A percentile compares a stretch with the other conserved stretches of the same genome.
Evolutionary conservation across 2,329 filamentous ascomycete genomes (phyloP).

Genomic region (Penicillium sp.): DNA sequence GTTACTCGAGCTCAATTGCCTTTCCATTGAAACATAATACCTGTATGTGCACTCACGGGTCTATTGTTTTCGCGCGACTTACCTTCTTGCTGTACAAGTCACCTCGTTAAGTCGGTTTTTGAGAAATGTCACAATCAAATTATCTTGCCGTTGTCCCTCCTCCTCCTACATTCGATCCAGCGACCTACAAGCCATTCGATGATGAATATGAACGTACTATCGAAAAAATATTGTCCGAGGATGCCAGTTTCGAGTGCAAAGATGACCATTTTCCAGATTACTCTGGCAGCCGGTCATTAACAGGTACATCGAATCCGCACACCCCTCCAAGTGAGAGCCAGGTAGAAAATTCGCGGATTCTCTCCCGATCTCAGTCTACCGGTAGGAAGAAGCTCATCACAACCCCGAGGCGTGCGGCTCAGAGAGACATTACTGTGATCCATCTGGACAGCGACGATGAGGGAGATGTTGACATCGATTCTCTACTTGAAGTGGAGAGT

Average conservation of each 20-base stretch:
- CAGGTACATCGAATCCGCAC: neutral
- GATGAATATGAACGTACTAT: slow-evolving; percentile 17
- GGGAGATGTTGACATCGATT: neutral
- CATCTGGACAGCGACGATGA: slow-evolving; percentile 7
- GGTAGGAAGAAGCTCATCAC: neutral
- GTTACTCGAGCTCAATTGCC: neutral
- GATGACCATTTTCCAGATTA: slow-evolving; percentile 4
- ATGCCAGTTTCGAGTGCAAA: slow-evolving; percentile 18
- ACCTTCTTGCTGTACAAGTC: neutral
- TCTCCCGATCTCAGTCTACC: neutral
- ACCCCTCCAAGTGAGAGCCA: neutral
- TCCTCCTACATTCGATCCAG: slow-evolving; percentile 18
- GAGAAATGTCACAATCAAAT: neutral
- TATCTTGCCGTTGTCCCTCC: slow-evolving; percentile 18
- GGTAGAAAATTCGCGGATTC: neutral
- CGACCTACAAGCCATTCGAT: slow-evolving; percentile 23
- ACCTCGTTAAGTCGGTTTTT: neutral
- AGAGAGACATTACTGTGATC: slow-evolving; percentile 9
- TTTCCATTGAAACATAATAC: neutral
- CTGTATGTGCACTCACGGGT: neutral
- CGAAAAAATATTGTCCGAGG: slow-evolving; percentile 26
- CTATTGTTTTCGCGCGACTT: neutral
- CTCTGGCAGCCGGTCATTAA: neutral
- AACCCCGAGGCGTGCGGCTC: slow-evolving; percentile 1
- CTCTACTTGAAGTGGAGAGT: neutral